A percentile compares a stretch with the other conserved stretches of the same genome.
Conservation (phyloP, 371 early-diverging fungal species). For the Circinella minor region DNA sequence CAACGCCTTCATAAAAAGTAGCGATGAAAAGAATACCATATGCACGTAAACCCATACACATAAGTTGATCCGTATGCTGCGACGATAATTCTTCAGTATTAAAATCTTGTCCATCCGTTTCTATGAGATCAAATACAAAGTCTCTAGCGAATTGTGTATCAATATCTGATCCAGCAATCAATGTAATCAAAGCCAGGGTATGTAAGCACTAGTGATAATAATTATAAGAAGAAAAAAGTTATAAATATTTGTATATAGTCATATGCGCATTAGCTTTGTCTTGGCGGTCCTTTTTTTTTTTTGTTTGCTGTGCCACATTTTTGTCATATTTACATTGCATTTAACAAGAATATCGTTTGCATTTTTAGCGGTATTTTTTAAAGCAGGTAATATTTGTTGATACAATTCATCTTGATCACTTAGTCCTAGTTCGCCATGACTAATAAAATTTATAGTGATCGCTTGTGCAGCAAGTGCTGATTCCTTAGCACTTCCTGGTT, state of each 20-base stretch:
- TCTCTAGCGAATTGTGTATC: constrained; percentile 51
- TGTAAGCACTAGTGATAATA: constrained; percentile 38
- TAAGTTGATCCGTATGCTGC: constrained; percentile 34
- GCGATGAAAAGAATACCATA: constrained; percentile 58
- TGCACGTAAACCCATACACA: constrained; percentile 47
- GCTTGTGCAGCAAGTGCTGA: constrained; percentile 64
- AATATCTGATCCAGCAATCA: constrained; percentile 65
- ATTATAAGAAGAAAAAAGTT: not conserved
- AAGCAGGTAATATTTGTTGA: constrained; percentile 50
- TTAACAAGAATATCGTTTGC: constrained; percentile 40
- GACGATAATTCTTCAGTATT: constrained; percentile 34
- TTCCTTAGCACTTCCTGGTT: constrained; percentile 59
- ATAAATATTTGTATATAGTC: not conserved
- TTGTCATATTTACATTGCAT: constrained; percentile 29
- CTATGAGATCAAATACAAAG: constrained; percentile 45
- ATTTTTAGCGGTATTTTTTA: constrained; percentile 55
- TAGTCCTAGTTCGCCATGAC: constrained; percentile 58
- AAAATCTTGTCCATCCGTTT: constrained; percentile 46
- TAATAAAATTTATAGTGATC: constrained; percentile 69
- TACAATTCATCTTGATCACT: constrained; percentile 64
- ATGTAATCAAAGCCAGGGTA: constrained; percentile 62
- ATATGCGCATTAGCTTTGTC: not conserved
- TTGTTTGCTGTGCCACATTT: not conserved
- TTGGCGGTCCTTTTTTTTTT: too few species aligned
- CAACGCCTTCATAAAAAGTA: constrained; percentile 48